phyloP scores from a whole-genome alignment of 139 green algal genomes.

The Closterium sp. region DNA sequence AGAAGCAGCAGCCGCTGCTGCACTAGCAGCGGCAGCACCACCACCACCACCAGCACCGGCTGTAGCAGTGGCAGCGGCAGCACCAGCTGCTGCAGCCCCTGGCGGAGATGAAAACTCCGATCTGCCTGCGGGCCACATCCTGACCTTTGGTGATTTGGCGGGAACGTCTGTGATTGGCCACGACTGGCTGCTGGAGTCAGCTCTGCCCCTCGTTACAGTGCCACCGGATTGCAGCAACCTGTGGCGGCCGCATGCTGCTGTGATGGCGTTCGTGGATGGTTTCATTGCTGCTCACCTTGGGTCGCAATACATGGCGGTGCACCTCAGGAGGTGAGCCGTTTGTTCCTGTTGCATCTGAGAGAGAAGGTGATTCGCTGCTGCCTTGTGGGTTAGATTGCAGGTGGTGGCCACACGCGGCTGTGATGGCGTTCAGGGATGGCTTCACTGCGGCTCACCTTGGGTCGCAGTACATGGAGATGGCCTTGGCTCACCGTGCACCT shows the following conservation, averaged over 20 bases:
- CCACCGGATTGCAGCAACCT: background rate
- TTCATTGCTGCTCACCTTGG: background rate
- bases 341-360: too few relatives aligned
- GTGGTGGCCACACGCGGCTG: too few relatives aligned
- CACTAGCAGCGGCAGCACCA: background rate
- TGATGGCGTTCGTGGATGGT: background rate
- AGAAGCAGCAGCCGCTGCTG: background rate
- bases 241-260: background rate
- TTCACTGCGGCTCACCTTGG: too few relatives aligned
- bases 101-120: background rate
- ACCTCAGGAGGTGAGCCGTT: background rate
- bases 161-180: background rate
- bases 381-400: too few relatives aligned
- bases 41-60: background rate
- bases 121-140: background rate
- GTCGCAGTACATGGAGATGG: too few relatives aligned
- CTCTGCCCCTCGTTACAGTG: background rate
- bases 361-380: too few relatives aligned
- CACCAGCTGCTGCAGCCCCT: background rate
- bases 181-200: background rate
- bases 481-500: background rate
- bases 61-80: background rate
- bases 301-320: background rate
- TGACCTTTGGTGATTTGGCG: background rate
- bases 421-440: too few relatives aligned